Conservation (phyloP, 1,284 basidiomycete genomes). For the Rhodofomes roseus region DNA sequence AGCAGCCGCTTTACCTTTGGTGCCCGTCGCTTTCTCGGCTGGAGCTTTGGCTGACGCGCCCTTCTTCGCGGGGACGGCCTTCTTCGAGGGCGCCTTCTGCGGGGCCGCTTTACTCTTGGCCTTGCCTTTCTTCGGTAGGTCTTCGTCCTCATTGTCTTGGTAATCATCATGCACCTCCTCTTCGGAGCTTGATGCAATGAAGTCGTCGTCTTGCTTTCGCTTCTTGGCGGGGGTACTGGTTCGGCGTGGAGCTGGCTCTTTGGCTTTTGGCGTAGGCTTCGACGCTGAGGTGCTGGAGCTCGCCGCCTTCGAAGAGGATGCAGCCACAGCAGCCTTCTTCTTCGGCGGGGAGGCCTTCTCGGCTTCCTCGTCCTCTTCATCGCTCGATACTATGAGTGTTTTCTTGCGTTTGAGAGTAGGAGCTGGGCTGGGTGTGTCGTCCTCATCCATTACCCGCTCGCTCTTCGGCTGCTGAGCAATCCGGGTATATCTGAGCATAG, state of each 20-base stretch:
- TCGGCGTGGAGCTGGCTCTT: conserved; percentile 9
- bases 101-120: conserved; percentile 18
- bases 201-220: conserved; percentile 23
- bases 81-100: conserved; percentile 20
- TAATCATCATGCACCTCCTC: conserved; percentile 19
- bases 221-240: conserved; percentile 15
- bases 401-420: conserved; percentile 31
- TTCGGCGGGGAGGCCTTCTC: conserved; percentile 30
- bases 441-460: conserved; percentile 23
- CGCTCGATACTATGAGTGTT: conserved; percentile 26
- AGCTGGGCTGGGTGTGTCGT: conserved; percentile 8
- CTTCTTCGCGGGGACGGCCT: conserved; percentile 17
- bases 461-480: conserved; percentile 20
- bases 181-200: conserved; percentile 19
- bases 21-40: conserved; percentile 3
- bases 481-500: neutral
- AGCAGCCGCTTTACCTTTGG: conserved; percentile 14
- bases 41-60: conserved; percentile 10
- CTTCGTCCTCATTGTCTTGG: conserved; percentile 30
- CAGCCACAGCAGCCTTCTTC: conserved; percentile 35
- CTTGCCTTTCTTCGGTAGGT: conserved; percentile 21
- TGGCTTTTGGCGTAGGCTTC: conserved; percentile 15
- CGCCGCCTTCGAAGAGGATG: conserved; percentile 23
- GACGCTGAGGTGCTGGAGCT: conserved; percentile 7
- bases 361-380: conserved; percentile 28